Evolutionary conservation across 495 filamentous ascomycete genomes (phyloP).

Genomic region (Xylaria intraflava): DNA sequence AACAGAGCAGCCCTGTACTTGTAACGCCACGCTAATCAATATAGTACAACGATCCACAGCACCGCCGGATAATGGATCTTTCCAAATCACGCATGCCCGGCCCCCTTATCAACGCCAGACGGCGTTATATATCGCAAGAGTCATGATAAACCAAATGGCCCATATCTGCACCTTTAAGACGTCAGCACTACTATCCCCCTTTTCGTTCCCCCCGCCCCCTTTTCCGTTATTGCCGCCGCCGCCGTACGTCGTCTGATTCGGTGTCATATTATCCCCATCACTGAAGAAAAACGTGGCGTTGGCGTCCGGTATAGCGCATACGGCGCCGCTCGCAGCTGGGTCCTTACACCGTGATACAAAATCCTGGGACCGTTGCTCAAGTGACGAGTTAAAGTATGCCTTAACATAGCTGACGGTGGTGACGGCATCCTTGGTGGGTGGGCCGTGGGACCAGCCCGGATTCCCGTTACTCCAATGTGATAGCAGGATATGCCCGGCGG

Average conservation of each 20-base stretch:
- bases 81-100: background rate
- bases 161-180: constrained; percentile 3
- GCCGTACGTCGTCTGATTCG: constrained; percentile 48
- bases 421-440: constrained; percentile 52
- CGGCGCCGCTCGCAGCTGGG: constrained; percentile 29
- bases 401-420: constrained; percentile 61
- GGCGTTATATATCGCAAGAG: constrained; percentile 8
- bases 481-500: constrained; percentile 57
- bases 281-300: constrained; percentile 56
- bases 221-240: background rate
- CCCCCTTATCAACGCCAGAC: background rate
- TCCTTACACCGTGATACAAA: constrained; percentile 44
- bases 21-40: background rate
- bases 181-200: constrained; percentile 5
- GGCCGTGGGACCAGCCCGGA: constrained; percentile 58
- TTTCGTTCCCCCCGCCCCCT: background rate
- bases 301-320: constrained; percentile 55
- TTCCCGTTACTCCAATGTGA: constrained; percentile 79
- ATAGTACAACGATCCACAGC: background rate
- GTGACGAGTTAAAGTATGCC: constrained; percentile 69
- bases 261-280: constrained; percentile 45
- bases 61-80: background rate
- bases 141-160: constrained; percentile 10
- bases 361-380: constrained; percentile 36
- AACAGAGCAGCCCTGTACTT: background rate